Percentiles rank a stretch among this genome's conserved stretches.
Evolutionary conservation across 2,329 filamentous ascomycete genomes (phyloP).

Genomic region (Lizonia empirigonia): DNA sequence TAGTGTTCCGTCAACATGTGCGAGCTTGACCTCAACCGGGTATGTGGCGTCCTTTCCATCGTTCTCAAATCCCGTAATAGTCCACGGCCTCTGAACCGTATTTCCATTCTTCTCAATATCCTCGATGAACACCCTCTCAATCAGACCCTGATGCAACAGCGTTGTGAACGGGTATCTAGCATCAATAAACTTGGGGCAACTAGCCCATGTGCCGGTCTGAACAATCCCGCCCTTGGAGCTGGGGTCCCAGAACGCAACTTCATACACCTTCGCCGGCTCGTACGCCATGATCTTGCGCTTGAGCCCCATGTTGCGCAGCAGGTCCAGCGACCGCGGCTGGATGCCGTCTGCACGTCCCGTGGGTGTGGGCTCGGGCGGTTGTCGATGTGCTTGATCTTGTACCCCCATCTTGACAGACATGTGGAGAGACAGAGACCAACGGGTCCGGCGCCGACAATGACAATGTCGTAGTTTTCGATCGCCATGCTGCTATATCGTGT

Average conservation of each 20-base stretch:
- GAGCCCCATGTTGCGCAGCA: constrained; percentile 86
- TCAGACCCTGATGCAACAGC: constrained; percentile 66
- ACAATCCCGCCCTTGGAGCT: constrained; percentile 59
- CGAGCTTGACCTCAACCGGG: constrained; percentile 78
- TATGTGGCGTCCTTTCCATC: constrained; percentile 69
- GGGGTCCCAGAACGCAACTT: constrained; percentile 71
- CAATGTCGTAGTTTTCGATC: constrained; percentile 65
- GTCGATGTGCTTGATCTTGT: constrained; percentile 94
- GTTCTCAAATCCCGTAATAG: constrained; percentile 65
- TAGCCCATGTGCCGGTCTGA: constrained; percentile 75
- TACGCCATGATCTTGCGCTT: constrained; percentile 88
- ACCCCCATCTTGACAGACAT: constrained; percentile 88
- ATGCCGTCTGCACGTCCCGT: constrained; percentile 92
- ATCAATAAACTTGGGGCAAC: constrained; percentile 81
- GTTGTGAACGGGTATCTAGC: constrained; percentile 69
- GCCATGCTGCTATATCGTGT: constrained; percentile 18
- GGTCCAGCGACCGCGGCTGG: constrained; percentile 84
- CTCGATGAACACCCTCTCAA: constrained; percentile 66
- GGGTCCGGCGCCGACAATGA: constrained; percentile 88
- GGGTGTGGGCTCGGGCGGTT: constrained; percentile 83
- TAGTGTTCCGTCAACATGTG: constrained; percentile 74
- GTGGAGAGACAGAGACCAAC: constrained; percentile 87
- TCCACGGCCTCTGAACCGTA: constrained; percentile 64
- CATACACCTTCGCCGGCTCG: constrained; percentile 82
- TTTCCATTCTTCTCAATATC: constrained; percentile 65